phyloP scores from a whole-genome alignment of 768 basidiomycete species.

The Pleurotus citrinopileatus region DNA sequence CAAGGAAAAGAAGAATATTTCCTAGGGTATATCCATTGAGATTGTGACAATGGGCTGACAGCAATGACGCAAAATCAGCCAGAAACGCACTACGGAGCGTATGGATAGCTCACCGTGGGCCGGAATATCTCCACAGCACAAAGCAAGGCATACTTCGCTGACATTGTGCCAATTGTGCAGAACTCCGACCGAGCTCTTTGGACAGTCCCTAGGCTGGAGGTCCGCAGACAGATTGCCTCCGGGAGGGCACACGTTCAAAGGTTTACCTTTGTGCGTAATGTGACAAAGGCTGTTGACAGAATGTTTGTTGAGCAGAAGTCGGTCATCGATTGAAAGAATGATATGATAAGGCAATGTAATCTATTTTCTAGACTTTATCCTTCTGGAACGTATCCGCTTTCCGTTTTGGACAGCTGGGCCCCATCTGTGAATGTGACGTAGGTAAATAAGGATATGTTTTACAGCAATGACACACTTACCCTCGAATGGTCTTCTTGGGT shows the following conservation, averaged over 20 bases:
- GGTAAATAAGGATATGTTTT: background rate
- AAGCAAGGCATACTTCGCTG: too few species aligned
- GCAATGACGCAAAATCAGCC: background rate
- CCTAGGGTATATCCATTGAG: too few species aligned
- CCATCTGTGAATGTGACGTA: conserved; percentile 42
- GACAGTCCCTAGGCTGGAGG: too few species aligned
- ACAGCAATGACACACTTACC: conserved; percentile 46
- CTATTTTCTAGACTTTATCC: conserved; percentile 23
- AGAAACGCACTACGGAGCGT: background rate
- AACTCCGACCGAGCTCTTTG: background rate
- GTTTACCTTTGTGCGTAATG: background rate
- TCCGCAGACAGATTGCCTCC: too few species aligned
- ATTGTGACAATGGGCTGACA: background rate
- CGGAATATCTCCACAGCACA: background rate
- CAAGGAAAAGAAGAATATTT: too few species aligned
- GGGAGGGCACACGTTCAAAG: too few species aligned
- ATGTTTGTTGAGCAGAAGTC: too few species aligned
- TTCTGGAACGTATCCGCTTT: conserved; percentile 68
- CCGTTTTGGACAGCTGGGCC: conserved; percentile 75
- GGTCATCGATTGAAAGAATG: background rate
- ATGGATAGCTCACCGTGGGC: background rate
- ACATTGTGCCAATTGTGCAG: too few species aligned
- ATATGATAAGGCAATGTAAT: background rate
- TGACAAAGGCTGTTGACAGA: too few species aligned
- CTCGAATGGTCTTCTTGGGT: conserved; percentile 78